Percentiles rank a stretch among this genome's conserved stretches.
These are phyloP conservation scores for Barnettozyma hawaiiensis DNA, from an alignment of 1,139 yeast species.

Conservation along the genomic window DNA sequence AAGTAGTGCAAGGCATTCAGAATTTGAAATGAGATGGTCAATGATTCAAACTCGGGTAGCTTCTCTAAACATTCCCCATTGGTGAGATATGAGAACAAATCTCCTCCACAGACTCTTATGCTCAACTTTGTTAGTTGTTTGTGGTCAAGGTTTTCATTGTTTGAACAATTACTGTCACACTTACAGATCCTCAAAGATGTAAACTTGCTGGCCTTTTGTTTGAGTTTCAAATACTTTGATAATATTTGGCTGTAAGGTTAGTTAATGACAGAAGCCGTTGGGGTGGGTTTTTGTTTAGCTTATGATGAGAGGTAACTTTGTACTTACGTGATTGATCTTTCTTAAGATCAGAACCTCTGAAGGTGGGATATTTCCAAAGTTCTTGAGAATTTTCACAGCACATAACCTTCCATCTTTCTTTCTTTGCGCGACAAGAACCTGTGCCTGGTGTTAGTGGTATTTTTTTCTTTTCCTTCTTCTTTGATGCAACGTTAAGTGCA, in stretches of 20 bases:
- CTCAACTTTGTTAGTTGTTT: background rate
- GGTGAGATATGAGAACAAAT: constrained; percentile 54
- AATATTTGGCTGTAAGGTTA: constrained; percentile 36
- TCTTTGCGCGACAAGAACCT: constrained; percentile 31
- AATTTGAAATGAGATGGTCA: constrained; percentile 51
- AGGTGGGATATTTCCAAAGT: constrained; percentile 28
- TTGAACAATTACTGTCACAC: constrained; percentile 4
- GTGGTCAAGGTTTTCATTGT: no score
- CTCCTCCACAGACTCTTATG: constrained; percentile 50
- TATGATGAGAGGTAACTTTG: background rate
- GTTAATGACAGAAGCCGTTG: constrained; percentile 9
- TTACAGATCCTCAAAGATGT: constrained; percentile 45
- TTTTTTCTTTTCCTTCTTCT: no score
- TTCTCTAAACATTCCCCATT: constrained; percentile 37
- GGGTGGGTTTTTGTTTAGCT: background rate
- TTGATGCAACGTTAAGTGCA: no score
- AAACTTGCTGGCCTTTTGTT: constrained; percentile 35
- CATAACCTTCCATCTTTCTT: constrained; percentile 26
- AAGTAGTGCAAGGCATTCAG: constrained; percentile 48
- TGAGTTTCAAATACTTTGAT: constrained; percentile 38
- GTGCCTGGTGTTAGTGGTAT: constrained; percentile 4
- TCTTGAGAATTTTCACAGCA: constrained; percentile 48
- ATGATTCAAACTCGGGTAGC: constrained; percentile 48
- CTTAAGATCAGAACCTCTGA: constrained; percentile 40
- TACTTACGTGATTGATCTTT: constrained; percentile 36